Base-by-base conservation (phyloP, 441 rosid species). In the Aquilaria agallochum region DNA sequence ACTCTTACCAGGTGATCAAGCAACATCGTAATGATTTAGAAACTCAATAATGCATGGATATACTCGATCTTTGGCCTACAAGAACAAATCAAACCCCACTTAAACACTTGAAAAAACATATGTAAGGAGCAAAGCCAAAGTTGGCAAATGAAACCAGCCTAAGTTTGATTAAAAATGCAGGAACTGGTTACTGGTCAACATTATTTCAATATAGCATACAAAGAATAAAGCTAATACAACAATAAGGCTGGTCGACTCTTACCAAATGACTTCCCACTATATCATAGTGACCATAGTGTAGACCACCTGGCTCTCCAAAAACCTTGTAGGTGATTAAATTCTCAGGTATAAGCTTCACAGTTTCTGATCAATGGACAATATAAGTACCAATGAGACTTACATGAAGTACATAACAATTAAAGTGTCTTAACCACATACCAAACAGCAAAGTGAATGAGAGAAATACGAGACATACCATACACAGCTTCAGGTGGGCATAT, bases 401-500 rank as follows among this genome's bases (percentile, higher is more conserved):
- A 36, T 36, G 6, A 2, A 34, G 27, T 34, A 34, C 40, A 34
- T 36, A 36, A 5, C 5, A 4, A 36, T 20, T 20, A 20, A 20
- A 2, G 36, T 5, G 59, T 31, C 55, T 20, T 7, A 20, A 31
- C 27, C 31, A 53, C 20, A 6, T 20, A 31, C 9, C 0, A 8
- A 50, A 32, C 32, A 53, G 14, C 7, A 20, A 3, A 13, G 33
- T 13, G 31, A 13, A 7, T 27, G 6, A 8, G 42, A 2, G 42
- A 8, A 47, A 13, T n/a, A 11, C 7, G 36, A n/a, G 36, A 20
- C 57, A 36, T 80, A 83, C 91, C 91, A 42, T 83, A 79, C 53
- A 83, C 91, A 6, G 88, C 91, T 15, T 83, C 83, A 0, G 86
- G 81, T 12, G 88, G 91, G 46, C 91, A 85, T 60, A 80, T 54